phyloP scores from a whole-genome alignment of 192 early-diverging fungal species.

The Umbelopsis ramanniana region DNA sequence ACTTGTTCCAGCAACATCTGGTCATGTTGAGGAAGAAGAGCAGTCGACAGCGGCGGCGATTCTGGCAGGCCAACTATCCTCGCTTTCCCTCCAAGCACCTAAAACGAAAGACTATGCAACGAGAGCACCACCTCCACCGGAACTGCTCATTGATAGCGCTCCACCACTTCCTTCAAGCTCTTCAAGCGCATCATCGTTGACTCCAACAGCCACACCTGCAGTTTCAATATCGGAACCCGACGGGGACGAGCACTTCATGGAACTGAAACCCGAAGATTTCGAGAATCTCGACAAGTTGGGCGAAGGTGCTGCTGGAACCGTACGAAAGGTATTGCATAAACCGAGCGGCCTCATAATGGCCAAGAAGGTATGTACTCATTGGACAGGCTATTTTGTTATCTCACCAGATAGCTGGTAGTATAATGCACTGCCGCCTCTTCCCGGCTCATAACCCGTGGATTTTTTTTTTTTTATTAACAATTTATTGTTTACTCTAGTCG shows the following conservation, averaged over 20 bases:
- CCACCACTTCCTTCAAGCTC: slow-evolving; percentile 14
- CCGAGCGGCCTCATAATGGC: slow-evolving; percentile 87
- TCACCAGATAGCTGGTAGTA: no score
- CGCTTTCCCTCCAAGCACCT: slow-evolving; percentile 18
- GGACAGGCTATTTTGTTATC: no score
- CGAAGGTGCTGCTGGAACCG: slow-evolving; percentile 89
- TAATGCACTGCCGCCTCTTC: no score
- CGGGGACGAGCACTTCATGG: slow-evolving; percentile 28
- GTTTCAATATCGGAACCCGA: slow-evolving; percentile 14
- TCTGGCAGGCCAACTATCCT: slow-evolving; percentile 22
- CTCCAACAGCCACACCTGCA: slow-evolving; percentile 3
- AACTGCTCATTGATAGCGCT: slow-evolving; percentile 8
- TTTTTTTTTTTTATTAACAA: neutral
- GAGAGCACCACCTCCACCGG: neutral
- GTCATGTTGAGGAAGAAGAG: slow-evolving; percentile 21
- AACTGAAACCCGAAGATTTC: slow-evolving; percentile 69
- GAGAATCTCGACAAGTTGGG: slow-evolving; percentile 79
- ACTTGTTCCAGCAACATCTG: slow-evolving; percentile 19
- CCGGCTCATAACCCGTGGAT: neutral
- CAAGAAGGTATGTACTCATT: slow-evolving; percentile 72
- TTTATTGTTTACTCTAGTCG: slow-evolving; percentile 31
- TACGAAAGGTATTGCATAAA: slow-evolving; percentile 81
- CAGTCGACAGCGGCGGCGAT: slow-evolving; percentile 22
- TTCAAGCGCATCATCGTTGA: slow-evolving; percentile 7
- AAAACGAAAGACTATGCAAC: slow-evolving; percentile 16